Base-by-base conservation (phyloP, 257 asterid species). In the Solanum dulcamara region DNA sequence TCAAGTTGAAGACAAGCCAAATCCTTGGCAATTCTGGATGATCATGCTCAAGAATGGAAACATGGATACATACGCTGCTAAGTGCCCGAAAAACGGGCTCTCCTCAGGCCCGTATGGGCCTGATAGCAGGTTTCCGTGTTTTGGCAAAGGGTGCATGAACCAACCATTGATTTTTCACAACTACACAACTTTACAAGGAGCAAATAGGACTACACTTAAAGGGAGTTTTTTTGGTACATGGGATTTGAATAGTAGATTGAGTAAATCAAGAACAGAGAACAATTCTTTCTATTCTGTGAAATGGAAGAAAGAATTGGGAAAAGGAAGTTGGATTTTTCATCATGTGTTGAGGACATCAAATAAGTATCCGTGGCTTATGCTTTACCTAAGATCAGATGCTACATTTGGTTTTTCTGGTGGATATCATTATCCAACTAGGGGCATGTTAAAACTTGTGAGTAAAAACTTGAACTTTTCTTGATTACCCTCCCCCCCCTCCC, bases 21-120 rank as follows among this genome's bases (percentile, higher is more conserved):
- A 88, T 10, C 95, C 98, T 70, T 95, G 98, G 98, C 95, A 94
- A 37, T 94, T 94, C 79, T 95, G 98, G 98, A 94, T 94, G 98
- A 90, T 94, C 87, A 95, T 95, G 98, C 92, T 94, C 0, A 94
- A 95, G 83, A 95, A 88, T 83, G 97, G 98, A 8, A 95, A 94
- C 85, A 95, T 93, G 98, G 98, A 95, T 66, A 95, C 97, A 1
- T 91, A 72, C 7, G 98, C 98, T 1, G 95, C 90, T 28, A 90
- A 18, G 86, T 95, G 98, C 80, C 98, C 98, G 2, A 88, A 90
- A 84, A 91, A 95, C 9, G 98, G 98, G 32, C 84, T 83, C 3
- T 89, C 85, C 80, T 26, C 86, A 13, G 90, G 90, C 40, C 95
- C 98, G 4, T 92, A 74, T 35, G 92, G 92, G n/a, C 95, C 95